Evolutionary conservation across 2,329 filamentous ascomycete genomes (phyloP), one percentile per base, ranked within the genome.

Genomic region (Fulvia fulva): DNA sequence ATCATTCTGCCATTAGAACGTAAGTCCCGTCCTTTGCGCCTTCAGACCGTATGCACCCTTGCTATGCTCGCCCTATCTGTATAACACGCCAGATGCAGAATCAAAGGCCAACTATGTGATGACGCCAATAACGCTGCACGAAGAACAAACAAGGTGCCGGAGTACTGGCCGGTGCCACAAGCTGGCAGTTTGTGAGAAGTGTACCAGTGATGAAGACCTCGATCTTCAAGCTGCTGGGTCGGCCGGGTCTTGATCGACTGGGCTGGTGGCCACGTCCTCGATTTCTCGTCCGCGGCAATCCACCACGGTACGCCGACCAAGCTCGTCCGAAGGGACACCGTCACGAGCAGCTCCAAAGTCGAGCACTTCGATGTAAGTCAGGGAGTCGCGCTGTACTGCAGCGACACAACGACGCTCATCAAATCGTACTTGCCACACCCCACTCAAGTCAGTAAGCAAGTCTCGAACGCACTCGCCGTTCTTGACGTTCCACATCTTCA

Each of bases 361-460:
- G 60, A 99, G 87, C 74, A 96, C 94, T 85, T 99, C 94, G 58
- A 99, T 91, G 74, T 96, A 99, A 21, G 94, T 99, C 68, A 96
- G 77, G 68, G 86, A 87, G 65, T 96, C 91, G 56, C 94, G 85
- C 79, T 99, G 94, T 57, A 99, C 94, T 46, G 94, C 94, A 59
- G 94, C 94, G 57, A 99, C 94, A 73, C 94, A 99, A 73, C 93
- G 84, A 65, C 94, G 83, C 71, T 95, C 91, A 70, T 99, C 92
- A 76, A 99, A 99, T 70, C 94, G 94, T 69, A 99, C 94, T 77
- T 99, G 94, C 94, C 94, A 99, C 7, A 99, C 94, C n/a, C 93
- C 92, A 65, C 88, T 93, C 34, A 99, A 81, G 70, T 97, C 92
- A 14, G 91, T 96, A 69, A 99, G 80, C 44, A 99, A 82, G 74